Base-by-base conservation (phyloP, 2,329 filamentous ascomycete species). In the Ilyonectria sp. region DNA sequence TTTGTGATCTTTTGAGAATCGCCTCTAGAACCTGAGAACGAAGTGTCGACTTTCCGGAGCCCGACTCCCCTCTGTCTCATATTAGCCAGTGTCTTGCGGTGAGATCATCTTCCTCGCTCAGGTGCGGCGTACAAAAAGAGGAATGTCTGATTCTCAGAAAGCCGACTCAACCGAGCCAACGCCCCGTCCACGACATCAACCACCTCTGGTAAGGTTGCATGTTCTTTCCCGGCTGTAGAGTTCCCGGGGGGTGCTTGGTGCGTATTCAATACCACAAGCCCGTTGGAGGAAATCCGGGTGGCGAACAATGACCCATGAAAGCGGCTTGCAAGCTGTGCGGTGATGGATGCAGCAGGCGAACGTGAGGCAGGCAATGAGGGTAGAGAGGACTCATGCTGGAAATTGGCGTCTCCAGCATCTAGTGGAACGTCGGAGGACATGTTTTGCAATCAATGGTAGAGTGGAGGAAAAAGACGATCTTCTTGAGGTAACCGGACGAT, bases 111-210 rank as follows among this genome's bases (percentile, higher is more conserved):
- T 9, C 6, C 33, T 37, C 33, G 7, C 33, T 6, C 33, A 21
- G 50, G 17, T 35, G 3, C 33, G 33, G 31, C 50, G 13, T 33
- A 54, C 50, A 54, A 35, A 21, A 54, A 54, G 15, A 54, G 31
- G 19, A 54, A 54, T 35, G 50, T 37, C n/a, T 54, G 50, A 31
- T 54, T 54, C 50, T 54, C 50, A 17, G 31, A 54, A 10, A 54
- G 50, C 11, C 29, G 29, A 9, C n/a, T 19, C 31, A 54, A 37
- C 17, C 50, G 29, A 9, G 31, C 31, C 31, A 54, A 54, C 2
- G 50, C 29, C n/a, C 29, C 50, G 13, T 54, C 31, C 1, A 35
- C 29, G n/a, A 54, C 9, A 13, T 54, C 3, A n/a, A 35, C 7
- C 1, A 35, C 31, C 31, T 54, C 29, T n/a, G 50, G 17, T 33